Conservation (phyloP, 129 eudicot species). For the Centella asiatica region DNA sequence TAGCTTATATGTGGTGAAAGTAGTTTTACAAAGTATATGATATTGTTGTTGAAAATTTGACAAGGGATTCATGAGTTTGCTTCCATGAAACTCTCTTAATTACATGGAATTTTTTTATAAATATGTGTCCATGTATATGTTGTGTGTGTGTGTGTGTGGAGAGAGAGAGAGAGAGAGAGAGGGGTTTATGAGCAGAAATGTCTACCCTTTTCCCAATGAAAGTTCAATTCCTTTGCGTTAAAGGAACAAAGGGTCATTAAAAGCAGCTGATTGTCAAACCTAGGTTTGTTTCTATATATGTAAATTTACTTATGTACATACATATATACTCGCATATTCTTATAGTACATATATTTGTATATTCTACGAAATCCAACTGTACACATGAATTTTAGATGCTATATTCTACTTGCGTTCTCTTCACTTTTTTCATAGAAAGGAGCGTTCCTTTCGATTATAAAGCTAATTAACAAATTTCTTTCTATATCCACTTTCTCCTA, state of each 20-base stretch:
- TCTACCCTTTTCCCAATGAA: constrained; percentile 41
- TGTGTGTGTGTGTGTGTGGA: neutral
- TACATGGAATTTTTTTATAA: neutral
- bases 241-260: constrained; percentile 26
- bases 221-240: constrained; percentile 50
- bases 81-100: constrained; percentile 16
- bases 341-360: too few species aligned
- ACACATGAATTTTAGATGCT: too few species aligned
- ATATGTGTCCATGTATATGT: neutral
- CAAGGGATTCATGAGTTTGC: constrained; percentile 12
- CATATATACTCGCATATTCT: neutral
- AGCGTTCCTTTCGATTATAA: too few species aligned
- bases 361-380: too few species aligned
- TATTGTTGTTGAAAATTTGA: constrained; percentile 13
- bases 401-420: too few species aligned
- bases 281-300: neutral
- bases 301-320: neutral
- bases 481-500: too few species aligned
- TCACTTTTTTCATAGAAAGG: too few species aligned
- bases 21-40: constrained; percentile 8
- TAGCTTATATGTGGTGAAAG: constrained; percentile 18
- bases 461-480: too few species aligned
- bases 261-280: constrained; percentile 25
- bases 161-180: constrained; percentile 18
- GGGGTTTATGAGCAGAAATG: constrained; percentile 30